phyloP scores from a whole-genome alignment of 805 yeast genomes.

The Kazachstania africana region DNA sequence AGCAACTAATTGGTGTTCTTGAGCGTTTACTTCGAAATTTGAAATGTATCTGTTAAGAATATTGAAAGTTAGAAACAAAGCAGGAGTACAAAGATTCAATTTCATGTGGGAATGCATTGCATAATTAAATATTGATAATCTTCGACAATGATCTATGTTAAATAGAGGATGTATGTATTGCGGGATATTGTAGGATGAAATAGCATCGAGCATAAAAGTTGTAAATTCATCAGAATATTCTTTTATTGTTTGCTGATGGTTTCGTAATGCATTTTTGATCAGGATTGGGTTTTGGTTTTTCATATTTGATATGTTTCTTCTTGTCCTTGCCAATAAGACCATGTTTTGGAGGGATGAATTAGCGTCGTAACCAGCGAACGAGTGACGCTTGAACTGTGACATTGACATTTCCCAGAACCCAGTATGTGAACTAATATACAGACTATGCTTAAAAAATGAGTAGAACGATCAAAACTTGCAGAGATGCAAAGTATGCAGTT shows the following conservation, averaged over 20 bases:
- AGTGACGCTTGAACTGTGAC: too few species aligned
- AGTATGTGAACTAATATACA: too few species aligned
- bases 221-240: constrained; percentile 40
- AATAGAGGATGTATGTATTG: too few species aligned
- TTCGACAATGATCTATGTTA: too few species aligned
- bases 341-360: too few species aligned
- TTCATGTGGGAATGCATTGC: constrained; percentile 60
- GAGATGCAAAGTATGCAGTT: too few species aligned
- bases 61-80: constrained; percentile 53
- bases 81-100: constrained; percentile 50
- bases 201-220: too few species aligned
- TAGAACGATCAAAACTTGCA: too few species aligned
- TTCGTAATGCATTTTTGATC: constrained; percentile 36
- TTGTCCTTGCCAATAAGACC: constrained; percentile 8
- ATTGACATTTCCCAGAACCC: too few species aligned
- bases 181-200: too few species aligned
- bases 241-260: constrained; percentile 32
- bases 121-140: constrained; percentile 73
- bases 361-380: too few species aligned
- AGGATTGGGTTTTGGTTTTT: constrained; percentile 22
- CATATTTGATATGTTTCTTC: constrained; percentile 9
- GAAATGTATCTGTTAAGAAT: constrained; percentile 82
- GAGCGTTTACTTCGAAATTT: constrained; percentile 63
- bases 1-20: constrained; percentile 78
- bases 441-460: too few species aligned